Conservation (phyloP, 1,284 basidiomycete species). For the Stereum hirsutum region DNA sequence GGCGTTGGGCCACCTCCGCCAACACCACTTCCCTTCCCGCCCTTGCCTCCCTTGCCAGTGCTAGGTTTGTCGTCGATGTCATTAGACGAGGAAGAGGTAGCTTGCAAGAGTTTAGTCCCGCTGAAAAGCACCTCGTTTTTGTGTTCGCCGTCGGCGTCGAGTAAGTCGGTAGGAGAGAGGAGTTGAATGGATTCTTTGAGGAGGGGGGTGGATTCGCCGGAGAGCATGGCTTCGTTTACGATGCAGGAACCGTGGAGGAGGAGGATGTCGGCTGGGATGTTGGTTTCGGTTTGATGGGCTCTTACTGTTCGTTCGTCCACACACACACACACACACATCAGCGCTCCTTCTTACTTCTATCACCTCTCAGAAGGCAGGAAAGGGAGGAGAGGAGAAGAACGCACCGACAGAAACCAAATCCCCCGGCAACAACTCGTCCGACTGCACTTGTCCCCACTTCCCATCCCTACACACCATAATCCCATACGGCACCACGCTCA, state of each 20-base stretch:
- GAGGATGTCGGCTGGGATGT: constrained; percentile 85
- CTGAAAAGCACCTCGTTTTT: constrained; percentile 88
- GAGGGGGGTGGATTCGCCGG: constrained; percentile 91
- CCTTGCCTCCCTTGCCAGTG: too few relatives aligned
- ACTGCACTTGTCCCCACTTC: constrained; percentile 75
- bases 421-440: constrained; percentile 82
- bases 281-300: constrained; percentile 68
- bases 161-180: constrained; percentile 61
- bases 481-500: constrained; percentile 85
- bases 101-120: constrained; percentile 91
- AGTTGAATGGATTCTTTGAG: constrained; percentile 90
- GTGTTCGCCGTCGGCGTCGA: constrained; percentile 81
- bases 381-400: neutral
- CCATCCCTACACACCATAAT: constrained; percentile 75
- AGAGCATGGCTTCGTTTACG: constrained; percentile 96
- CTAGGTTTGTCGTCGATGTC: too few relatives aligned
- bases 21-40: too few relatives aligned
- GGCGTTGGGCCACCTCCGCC: too few relatives aligned
- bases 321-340: too few relatives aligned
- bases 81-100: too few relatives aligned
- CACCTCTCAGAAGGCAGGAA: constrained; percentile 1
- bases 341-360: constrained; percentile 29
- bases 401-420: constrained; percentile 79
- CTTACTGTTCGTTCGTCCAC: too few relatives aligned
- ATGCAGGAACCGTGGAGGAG: constrained; percentile 85